Conservation (phyloP, 805 yeast genomes). For the Candida orba region DNA sequence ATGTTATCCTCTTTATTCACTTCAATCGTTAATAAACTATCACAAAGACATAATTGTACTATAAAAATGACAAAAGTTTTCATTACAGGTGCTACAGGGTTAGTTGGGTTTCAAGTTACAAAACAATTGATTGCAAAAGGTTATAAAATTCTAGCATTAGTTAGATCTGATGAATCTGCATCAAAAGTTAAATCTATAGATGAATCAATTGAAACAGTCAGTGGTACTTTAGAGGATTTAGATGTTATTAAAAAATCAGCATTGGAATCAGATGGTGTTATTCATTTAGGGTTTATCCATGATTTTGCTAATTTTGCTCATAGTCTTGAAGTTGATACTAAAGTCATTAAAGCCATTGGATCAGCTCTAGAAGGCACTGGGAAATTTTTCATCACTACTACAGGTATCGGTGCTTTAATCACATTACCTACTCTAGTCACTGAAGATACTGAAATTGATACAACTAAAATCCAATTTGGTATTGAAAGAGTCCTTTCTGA, state of each 20-base stretch:
- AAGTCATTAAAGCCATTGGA: background rate
- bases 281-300: background rate
- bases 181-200: constrained; percentile 22
- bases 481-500: constrained; percentile 13
- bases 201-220: constrained; percentile 16
- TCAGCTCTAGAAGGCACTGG: background rate
- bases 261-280: constrained; percentile 26
- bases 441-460: background rate
- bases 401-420: background rate
- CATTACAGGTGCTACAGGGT: constrained; percentile 32
- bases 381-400: background rate
- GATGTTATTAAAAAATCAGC: constrained; percentile 26
- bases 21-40: no score
- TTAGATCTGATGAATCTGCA: constrained; percentile 27
- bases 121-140: constrained; percentile 20
- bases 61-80: constrained; percentile 23
- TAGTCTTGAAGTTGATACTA: background rate
- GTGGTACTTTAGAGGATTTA: constrained; percentile 25
- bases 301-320: background rate
- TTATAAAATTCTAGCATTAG: constrained; percentile 25
- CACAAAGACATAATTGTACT: no score
- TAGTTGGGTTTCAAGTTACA: constrained; percentile 24
- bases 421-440: background rate
- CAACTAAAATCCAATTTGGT: background rate
- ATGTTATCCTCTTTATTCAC: no score